Evolutionary conservation across 345 rosid genomes (phyloP).

Genomic region (Cardamine occulta): DNA sequence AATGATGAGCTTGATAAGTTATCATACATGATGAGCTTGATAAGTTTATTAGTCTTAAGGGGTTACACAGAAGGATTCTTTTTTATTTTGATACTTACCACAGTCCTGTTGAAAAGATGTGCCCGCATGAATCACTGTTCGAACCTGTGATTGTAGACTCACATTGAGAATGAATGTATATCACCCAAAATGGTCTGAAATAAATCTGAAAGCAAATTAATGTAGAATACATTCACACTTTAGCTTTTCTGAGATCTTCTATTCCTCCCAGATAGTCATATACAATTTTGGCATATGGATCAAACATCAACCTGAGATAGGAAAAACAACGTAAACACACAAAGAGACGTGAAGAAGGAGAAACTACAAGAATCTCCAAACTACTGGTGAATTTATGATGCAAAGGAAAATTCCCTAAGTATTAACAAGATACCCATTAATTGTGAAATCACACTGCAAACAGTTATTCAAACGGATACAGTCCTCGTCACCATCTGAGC

Average conservation of each 20-base stretch:
- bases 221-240: slow-evolving; percentile 78
- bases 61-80: neutral
- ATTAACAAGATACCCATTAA: slow-evolving; percentile 67
- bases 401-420: neutral
- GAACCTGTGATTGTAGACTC: slow-evolving; percentile 51
- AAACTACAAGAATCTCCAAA: neutral
- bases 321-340: slow-evolving; percentile 7
- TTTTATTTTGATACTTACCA: slow-evolving; percentile 49
- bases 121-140: slow-evolving; percentile 61
- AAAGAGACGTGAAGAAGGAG: neutral
- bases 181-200: slow-evolving; percentile 13
- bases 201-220: slow-evolving; percentile 38
- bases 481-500: slow-evolving; percentile 61
- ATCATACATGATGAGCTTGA: neutral
- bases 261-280: slow-evolving; percentile 92
- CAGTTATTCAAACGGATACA: slow-evolving; percentile 76
- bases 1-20: neutral
- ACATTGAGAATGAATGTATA: slow-evolving; percentile 28
- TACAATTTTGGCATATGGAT: slow-evolving; percentile 80
- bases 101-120: slow-evolving; percentile 77
- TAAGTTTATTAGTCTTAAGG: neutral
- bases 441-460: slow-evolving; percentile 89
- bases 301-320: slow-evolving; percentile 80
- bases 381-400: slow-evolving; percentile 1
- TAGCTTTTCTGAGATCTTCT: slow-evolving; percentile 86